phyloP scores from a whole-genome alignment of 1,284 basidiomycete genomes.

The Wallemia mellicola region DNA sequence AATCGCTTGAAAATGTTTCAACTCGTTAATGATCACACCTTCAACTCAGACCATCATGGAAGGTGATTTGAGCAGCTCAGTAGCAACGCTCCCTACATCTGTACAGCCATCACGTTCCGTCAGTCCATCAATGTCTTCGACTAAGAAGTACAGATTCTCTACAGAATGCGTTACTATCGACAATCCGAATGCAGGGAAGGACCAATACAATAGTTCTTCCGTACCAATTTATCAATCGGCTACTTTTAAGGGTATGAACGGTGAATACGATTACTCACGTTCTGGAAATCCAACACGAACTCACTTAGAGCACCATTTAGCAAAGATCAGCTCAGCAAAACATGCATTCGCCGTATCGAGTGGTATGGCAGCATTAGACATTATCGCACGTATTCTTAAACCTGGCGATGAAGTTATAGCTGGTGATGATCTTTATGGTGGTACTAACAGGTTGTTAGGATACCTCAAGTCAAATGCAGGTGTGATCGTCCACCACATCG shows the following conservation, averaged over 20 bases:
- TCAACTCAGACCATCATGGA: neutral
- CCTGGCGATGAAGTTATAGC: slow-evolving; percentile 85
- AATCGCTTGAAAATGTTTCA: too few species aligned
- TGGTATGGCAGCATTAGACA: slow-evolving; percentile 92
- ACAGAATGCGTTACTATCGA: slow-evolving; percentile 81
- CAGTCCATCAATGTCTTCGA: neutral
- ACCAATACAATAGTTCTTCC: slow-evolving; percentile 78
- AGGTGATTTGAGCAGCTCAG: neutral
- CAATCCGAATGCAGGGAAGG: slow-evolving; percentile 34
- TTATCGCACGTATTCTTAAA: slow-evolving; percentile 75
- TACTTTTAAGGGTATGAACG: slow-evolving; percentile 84
- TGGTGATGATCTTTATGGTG: slow-evolving; percentile 91
- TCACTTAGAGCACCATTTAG: slow-evolving; percentile 79
- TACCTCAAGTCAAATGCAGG: slow-evolving; percentile 67
- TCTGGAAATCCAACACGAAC: slow-evolving; percentile 90
- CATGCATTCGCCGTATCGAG: slow-evolving; percentile 77
- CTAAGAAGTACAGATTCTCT: slow-evolving; percentile 28
- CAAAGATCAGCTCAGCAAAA: slow-evolving; percentile 64
- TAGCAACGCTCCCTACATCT: neutral
- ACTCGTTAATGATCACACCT: too few species aligned
- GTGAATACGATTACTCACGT: slow-evolving; percentile 74
- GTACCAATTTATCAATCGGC: slow-evolving; percentile 95
- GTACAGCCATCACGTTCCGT: neutral
- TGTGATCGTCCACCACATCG: slow-evolving; percentile 72
- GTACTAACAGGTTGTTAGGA: slow-evolving; percentile 80